Evolutionary conservation across 164 flowering plant genomes (phyloP).

Genomic region (Magnolia changhungtana): DNA sequence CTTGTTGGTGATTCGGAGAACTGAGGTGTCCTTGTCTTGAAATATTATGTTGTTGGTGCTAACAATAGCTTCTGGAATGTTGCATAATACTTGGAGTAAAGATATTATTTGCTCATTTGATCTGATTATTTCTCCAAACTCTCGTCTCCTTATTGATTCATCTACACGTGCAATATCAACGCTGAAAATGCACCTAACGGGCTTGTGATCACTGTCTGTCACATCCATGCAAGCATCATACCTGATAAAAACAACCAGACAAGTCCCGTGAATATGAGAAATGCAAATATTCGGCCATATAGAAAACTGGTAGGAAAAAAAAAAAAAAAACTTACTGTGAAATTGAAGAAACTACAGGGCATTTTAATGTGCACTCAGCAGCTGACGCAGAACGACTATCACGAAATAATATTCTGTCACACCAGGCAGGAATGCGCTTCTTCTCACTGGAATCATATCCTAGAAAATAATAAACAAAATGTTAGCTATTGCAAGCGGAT

Average conservation of each 20-base stretch:
- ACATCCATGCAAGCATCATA: constrained; percentile 99
- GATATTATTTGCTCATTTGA: constrained; percentile 53
- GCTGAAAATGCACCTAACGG: constrained; percentile 76
- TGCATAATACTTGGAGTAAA: constrained; percentile 40
- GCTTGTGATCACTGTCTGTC: constrained; percentile 97
- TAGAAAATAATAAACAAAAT: constrained; percentile 22
- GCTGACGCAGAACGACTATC: constrained; percentile 56
- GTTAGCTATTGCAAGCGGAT: not conserved
- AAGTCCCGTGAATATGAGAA: constrained; percentile 4
- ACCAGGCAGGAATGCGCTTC: constrained; percentile 99
- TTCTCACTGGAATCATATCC: constrained; percentile 99
- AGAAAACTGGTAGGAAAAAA: not conserved
- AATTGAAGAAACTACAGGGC: constrained; percentile 74
- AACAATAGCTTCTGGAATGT: constrained; percentile 71
- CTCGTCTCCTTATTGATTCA: constrained; percentile 75
- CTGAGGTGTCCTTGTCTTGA: constrained; percentile 61
- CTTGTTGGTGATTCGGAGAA: constrained; percentile 68
- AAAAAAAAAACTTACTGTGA: constrained; percentile 43
- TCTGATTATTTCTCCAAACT: constrained; percentile 57
- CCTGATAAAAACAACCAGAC: constrained; percentile 32
- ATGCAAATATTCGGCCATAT: not conserved
- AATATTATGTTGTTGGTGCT: constrained; percentile 66
- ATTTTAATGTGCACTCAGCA: constrained; percentile 68
- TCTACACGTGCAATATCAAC: constrained; percentile 70
- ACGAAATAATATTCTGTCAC: constrained; percentile 89